Evolutionary conservation across 129 eudicot species (phyloP), one percentile per base, ranked within the genome.

Genomic region (Mikania micrantha): DNA sequence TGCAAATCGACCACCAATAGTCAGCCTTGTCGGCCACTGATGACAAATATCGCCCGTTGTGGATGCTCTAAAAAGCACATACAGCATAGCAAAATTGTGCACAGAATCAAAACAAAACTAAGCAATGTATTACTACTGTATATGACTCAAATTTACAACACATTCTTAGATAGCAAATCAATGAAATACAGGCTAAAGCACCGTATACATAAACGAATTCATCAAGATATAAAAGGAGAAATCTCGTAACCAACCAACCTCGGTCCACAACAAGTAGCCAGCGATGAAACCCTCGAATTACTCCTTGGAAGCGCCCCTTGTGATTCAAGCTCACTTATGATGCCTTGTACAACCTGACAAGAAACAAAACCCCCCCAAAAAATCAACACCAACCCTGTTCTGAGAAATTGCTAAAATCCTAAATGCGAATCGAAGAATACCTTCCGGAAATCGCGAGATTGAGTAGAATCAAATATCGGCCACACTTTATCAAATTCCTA

Each of bases 281-380:
- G 93, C 6, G 97, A 94, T 7, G 99, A 94, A 79, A 94, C 99
- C 85, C 99, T 83, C 1, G 99, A 94, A 87, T 90, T 94, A 69
- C 97, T 94, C 74, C 96, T 81, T 8, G 99, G 99, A 50, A 94
- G 84, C 54, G 97, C 99, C 72, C 99, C 99, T 81, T 90, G 99
- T 0, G 95, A 83, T 79, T 94, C 99, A 64, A 94, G 83, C 84
- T 94, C 99, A 76, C 88, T 87, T 61, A 94, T 94, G 58, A 91
- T 90, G 66, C 87, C 82, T 67, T 90, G 97, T 35, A 90, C 97
- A 52, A 87, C 97, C 97, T 90, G 65, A 74, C 21, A n/a, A 60
- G 67, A 74, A 31, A 54, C 57, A 58, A 66, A 69, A 27, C 45
- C 67, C 59, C 32, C 34, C 32, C 12, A 40, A 66, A 65, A 58